A percentile compares a stretch with the other conserved stretches of the same genome.
phyloP scores from a whole-genome alignment of 2,329 filamentous ascomycete genomes.

The Cladosporium phlei region DNA sequence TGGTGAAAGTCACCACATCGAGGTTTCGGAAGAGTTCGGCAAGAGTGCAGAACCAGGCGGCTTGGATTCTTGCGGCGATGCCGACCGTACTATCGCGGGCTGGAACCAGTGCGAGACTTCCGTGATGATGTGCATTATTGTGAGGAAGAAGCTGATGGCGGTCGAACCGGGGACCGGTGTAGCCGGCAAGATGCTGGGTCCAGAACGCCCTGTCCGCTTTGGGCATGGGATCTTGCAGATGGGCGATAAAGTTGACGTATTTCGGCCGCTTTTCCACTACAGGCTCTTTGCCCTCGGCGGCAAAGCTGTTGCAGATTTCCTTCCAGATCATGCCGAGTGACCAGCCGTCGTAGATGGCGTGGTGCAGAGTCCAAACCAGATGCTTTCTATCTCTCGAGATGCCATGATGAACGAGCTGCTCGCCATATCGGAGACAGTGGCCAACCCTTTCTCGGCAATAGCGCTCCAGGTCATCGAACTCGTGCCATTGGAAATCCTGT shows the following conservation, averaged over 20 bases:
- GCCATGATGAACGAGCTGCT: neutral
- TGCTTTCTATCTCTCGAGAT: neutral
- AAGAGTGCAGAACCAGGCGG: neutral
- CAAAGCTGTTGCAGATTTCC: neutral
- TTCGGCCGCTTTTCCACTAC: neutral
- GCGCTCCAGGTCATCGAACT: neutral
- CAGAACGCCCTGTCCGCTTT: neutral
- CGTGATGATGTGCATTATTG: neutral
- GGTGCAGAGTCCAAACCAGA: conserved; percentile 18
- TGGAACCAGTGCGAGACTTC: too few relatives aligned
- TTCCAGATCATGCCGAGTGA: conserved; percentile 15
- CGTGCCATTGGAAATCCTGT: neutral
- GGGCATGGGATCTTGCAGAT: neutral
- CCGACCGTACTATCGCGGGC: neutral
- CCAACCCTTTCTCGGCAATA: neutral
- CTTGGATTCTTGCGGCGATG: neutral
- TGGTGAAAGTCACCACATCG: neutral
- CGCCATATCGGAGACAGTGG: neutral
- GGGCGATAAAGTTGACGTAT: neutral
- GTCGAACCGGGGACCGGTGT: neutral
- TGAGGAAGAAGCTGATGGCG: neutral
- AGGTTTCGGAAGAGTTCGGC: neutral
- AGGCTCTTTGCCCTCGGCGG: neutral
- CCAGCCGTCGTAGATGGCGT: conserved; percentile 20
- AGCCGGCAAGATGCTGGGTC: neutral